Conservation (phyloP, 2,329 filamentous ascomycete species). For the Cordyceps fumosorosea region DNA sequence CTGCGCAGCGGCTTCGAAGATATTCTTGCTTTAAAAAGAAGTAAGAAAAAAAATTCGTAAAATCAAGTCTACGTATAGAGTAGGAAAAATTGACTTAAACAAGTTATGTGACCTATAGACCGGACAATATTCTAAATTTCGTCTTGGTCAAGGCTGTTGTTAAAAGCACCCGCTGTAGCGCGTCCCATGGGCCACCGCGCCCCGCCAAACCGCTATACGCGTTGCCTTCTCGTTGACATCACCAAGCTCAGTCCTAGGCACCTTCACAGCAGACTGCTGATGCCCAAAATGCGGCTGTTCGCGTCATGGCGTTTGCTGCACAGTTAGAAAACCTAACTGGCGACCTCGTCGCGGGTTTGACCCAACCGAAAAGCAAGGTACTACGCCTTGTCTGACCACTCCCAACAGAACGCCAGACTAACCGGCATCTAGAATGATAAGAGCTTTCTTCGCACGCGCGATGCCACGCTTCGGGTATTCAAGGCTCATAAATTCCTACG, state of each 20-base stretch:
- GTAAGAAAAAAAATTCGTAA: too few relatives aligned
- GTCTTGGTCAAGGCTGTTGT: background rate
- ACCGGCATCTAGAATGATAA: constrained; percentile 21
- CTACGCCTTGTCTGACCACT: constrained; percentile 1
- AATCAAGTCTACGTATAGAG: too few relatives aligned
- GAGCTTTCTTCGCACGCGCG: constrained; percentile 38
- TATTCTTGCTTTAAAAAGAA: too few relatives aligned
- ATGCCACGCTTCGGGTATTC: constrained; percentile 44
- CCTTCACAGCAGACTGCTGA: background rate
- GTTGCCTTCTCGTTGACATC: background rate
- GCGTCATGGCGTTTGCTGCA: constrained; percentile 63
- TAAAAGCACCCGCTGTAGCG: background rate
- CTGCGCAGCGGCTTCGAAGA: too few relatives aligned
- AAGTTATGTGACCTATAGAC: too few relatives aligned
- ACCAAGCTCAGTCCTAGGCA: background rate
- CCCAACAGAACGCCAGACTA: constrained; percentile 1
- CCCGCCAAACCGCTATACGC: constrained; percentile 9
- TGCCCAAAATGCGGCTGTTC: background rate
- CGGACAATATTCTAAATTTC: too few relatives aligned
- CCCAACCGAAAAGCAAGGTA: constrained; percentile 39
- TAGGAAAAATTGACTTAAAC: too few relatives aligned
- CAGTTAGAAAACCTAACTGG: constrained; percentile 59
- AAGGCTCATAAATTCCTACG: constrained; percentile 52
- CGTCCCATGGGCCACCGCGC: background rate
- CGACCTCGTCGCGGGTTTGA: constrained; percentile 61